A percentile compares a stretch with the other conserved stretches of the same genome.
Conservation (phyloP, 1,284 basidiomycete species). For the Cronartium ribicola region DNA sequence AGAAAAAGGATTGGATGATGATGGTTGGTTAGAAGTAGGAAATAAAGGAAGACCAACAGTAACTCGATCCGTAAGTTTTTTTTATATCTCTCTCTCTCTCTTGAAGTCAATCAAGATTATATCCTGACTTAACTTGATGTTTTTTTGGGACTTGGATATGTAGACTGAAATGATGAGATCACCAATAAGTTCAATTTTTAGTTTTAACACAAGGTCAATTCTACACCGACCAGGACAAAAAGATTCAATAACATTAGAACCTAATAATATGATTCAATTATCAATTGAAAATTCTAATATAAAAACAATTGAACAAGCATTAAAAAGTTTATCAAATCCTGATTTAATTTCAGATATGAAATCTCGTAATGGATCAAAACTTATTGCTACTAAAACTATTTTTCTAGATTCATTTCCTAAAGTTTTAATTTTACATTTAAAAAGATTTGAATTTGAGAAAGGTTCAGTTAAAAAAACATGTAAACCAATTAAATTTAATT, state of each 20-base stretch:
- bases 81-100: not conserved
- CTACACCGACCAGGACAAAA: constrained; percentile 71
- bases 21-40: constrained; percentile 27
- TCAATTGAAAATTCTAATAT: constrained; percentile 83
- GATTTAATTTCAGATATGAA: constrained; percentile 62
- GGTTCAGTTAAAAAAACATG: constrained; percentile 78
- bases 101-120: not conserved
- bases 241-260: constrained; percentile 84
- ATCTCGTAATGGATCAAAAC: constrained; percentile 58
- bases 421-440: constrained; percentile 83
- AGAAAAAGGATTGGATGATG: not conserved
- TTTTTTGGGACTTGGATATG: not conserved
- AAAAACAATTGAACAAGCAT: constrained; percentile 74
- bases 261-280: constrained; percentile 81
- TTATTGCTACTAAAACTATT: constrained; percentile 82
- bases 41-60: constrained; percentile 13
- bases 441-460: constrained; percentile 86
- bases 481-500: constrained; percentile 74
- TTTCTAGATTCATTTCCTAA: constrained; percentile 80
- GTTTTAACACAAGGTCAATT: constrained; percentile 85
- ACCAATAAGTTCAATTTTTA: constrained; percentile 85
- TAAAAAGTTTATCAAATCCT: constrained; percentile 71
- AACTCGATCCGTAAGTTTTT: constrained; percentile 21
- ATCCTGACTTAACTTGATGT: not conserved
- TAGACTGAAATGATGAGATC: constrained; percentile 76